phyloP scores from a whole-genome alignment of 768 basidiomycete species.

The Mycena latifolia region DNA sequence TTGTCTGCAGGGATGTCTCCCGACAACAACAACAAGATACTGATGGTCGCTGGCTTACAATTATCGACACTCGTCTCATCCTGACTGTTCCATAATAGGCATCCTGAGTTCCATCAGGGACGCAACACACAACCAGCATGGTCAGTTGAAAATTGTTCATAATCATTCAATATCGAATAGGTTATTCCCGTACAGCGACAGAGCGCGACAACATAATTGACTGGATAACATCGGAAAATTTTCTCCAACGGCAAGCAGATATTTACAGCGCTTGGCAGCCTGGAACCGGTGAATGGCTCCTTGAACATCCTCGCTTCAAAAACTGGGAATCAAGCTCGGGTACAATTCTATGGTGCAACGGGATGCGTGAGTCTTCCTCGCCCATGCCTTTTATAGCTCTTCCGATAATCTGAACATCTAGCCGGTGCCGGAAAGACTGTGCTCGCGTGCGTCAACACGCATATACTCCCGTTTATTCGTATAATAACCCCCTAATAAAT shows the following conservation, averaged over 20 bases:
- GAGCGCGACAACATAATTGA: slow-evolving; percentile 2
- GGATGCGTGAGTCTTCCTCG: background rate
- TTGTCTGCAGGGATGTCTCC: too few species aligned
- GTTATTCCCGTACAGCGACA: background rate
- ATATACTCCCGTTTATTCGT: too few species aligned
- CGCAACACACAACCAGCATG: background rate
- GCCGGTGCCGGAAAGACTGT: slow-evolving; percentile 9
- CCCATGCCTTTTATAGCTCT: background rate
- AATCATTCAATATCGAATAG: background rate
- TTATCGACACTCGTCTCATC: too few species aligned
- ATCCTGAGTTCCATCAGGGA: background rate
- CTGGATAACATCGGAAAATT: background rate
- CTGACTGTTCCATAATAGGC: too few species aligned
- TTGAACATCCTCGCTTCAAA: background rate
- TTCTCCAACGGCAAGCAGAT: slow-evolving; percentile 1
- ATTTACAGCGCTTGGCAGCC: background rate
- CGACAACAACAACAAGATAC: too few species aligned
- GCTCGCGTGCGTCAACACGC: background rate
- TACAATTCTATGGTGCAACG: background rate
- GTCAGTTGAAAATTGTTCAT: background rate
- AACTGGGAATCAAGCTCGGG: background rate
- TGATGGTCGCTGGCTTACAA: too few species aligned
- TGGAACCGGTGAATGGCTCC: slow-evolving; percentile 5
- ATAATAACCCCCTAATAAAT: background rate
- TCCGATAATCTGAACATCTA: background rate